These are phyloP conservation scores for Powellomyces hirtus DNA, from an alignment of 192 early-diverging fungal species.

Conservation along the genomic window DNA sequence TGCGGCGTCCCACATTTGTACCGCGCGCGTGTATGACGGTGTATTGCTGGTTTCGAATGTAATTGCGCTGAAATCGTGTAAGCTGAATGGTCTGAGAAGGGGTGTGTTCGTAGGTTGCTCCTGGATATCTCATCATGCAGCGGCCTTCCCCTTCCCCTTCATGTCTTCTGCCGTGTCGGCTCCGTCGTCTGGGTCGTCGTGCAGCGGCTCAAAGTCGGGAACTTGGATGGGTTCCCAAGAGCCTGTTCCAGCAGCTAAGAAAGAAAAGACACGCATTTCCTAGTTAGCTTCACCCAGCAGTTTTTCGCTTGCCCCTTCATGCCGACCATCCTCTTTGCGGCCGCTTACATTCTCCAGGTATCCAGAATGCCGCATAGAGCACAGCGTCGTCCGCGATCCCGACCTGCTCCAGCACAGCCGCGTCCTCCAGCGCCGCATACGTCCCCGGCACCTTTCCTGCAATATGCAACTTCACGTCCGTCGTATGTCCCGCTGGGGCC, in stretches of 20 bases:
- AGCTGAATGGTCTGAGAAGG: too few relatives aligned
- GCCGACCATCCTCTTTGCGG: neutral
- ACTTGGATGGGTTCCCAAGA: conserved; percentile 47
- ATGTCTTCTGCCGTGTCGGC: conserved; percentile 14
- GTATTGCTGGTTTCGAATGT: too few relatives aligned
- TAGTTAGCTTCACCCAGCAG: neutral
- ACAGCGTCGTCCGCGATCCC: conserved; percentile 38
- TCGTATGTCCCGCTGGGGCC: neutral
- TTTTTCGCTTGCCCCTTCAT: neutral
- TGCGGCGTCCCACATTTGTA: too few relatives aligned
- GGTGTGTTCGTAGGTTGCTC: too few relatives aligned
- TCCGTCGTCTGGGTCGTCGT: conserved; percentile 28
- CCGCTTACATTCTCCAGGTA: conserved; percentile 23
- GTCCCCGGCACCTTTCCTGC: conserved; percentile 6
- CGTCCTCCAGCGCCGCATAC: conserved; percentile 40
- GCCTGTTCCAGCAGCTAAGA: conserved; percentile 6
- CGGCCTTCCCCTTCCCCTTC: conserved; percentile 35
- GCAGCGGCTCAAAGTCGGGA: conserved; percentile 42
- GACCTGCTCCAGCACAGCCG: conserved; percentile 43
- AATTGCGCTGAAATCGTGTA: too few relatives aligned
- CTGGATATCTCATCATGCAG: conserved; percentile 15
- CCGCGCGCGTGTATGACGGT: too few relatives aligned
- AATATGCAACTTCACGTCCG: conserved; percentile 30
- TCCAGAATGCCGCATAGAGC: conserved; percentile 33
- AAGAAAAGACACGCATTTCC: neutral